phyloP scores from a whole-genome alignment of 2,329 filamentous ascomycete species.

The Cladosporium cucumerinum region DNA sequence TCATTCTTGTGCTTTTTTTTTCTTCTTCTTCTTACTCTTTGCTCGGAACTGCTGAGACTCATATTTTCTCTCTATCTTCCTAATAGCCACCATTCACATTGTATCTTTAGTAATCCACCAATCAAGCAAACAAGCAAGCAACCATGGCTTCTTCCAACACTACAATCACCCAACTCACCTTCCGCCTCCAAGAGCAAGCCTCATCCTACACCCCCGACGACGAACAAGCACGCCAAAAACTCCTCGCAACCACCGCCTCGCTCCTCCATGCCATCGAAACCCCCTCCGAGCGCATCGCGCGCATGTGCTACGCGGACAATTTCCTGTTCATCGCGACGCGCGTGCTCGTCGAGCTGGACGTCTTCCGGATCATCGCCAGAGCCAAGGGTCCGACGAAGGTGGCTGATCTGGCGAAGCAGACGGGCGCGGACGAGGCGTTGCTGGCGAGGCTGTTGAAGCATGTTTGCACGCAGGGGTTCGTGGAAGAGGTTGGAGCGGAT shows the following conservation, averaged over 20 bases:
- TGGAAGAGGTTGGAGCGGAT: background rate
- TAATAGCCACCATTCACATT: too few relatives aligned
- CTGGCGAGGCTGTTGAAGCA: conserved; percentile 9
- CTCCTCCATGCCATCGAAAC: conserved; percentile 1
- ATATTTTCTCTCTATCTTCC: too few relatives aligned
- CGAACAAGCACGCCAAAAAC: background rate
- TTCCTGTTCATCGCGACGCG: conserved; percentile 4
- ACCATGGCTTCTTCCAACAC: background rate
- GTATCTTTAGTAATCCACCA: background rate
- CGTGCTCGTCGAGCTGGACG: background rate
- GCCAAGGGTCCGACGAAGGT: background rate
- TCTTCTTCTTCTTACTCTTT: background rate
- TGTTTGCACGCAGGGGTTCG: conserved; percentile 11
- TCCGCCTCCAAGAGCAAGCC: background rate
- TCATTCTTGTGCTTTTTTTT: background rate
- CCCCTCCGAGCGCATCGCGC: conserved; percentile 4
- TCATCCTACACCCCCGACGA: background rate
- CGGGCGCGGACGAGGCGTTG: background rate
- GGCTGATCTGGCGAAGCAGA: background rate
- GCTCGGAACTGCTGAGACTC: background rate
- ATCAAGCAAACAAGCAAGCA: background rate
- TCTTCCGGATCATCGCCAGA: background rate
- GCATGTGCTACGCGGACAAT: conserved; percentile 10
- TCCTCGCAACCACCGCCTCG: background rate
- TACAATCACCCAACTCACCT: background rate